phyloP scores from a whole-genome alignment of 176 grass and related monocot genomes.

The Avena eriantha region DNA sequence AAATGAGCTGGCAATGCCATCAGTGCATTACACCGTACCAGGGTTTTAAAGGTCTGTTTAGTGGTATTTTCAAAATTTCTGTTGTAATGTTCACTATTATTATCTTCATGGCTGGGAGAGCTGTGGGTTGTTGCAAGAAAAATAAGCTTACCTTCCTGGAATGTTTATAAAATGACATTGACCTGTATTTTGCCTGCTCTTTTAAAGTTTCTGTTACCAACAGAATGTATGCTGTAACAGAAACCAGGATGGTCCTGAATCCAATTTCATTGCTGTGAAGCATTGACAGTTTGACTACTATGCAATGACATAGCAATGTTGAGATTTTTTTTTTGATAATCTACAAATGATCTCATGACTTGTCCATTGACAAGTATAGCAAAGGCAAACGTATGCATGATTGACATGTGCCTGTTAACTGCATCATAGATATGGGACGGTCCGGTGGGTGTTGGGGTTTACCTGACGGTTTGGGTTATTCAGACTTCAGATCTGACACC shows the following conservation, averaged over 20 bases:
- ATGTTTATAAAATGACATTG: no score
- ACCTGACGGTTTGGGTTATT: no score
- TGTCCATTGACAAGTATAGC: background rate
- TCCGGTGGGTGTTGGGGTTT: no score
- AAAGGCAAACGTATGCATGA: background rate
- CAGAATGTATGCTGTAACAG: background rate
- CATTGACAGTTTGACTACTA: background rate
- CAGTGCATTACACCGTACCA: background rate
- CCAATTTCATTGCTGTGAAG: background rate
- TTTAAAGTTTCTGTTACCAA: background rate
- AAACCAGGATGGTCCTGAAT: constrained; percentile 3
- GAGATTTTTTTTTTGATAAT: background rate
- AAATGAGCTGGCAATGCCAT: background rate
- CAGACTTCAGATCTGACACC: no score
- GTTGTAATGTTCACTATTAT: background rate
- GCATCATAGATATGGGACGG: background rate
- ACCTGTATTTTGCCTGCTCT: background rate
- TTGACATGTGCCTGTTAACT: background rate
- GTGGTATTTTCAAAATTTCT: background rate
- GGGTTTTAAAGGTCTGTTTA: background rate
- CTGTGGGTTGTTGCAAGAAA: no score
- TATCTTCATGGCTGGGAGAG: background rate
- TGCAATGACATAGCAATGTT: background rate
- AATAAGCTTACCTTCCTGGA: no score
- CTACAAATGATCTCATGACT: constrained; percentile 1